Conservation (phyloP, 768 basidiomycete genomes). For the Russula earlei region DNA sequence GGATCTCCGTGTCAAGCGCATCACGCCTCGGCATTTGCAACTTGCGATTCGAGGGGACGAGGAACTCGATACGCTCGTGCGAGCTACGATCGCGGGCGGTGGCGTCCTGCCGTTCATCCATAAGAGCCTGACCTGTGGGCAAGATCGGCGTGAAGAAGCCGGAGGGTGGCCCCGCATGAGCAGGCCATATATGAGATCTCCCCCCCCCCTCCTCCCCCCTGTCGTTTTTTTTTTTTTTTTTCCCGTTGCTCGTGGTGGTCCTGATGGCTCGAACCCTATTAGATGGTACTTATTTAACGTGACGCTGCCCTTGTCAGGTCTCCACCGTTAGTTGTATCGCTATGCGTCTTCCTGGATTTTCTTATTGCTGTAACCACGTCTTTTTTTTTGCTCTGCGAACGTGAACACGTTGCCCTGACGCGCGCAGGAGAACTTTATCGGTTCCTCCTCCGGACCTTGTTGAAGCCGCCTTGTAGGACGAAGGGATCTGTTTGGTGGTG, state of each 20-base stretch:
- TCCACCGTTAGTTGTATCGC: not conserved
- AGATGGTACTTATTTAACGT: not conserved
- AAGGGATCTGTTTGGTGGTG: too few species aligned
- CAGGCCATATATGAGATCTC: too few species aligned
- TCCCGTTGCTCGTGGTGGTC: not conserved
- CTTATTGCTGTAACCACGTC: not conserved
- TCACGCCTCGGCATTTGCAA: slow-evolving; percentile 92
- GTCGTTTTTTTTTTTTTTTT: too few species aligned
- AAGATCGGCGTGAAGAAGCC: slow-evolving; percentile 33
- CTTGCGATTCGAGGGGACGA: slow-evolving; percentile 96
- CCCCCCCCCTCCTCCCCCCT: too few species aligned
- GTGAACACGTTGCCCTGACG: too few species aligned
- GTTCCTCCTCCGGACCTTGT: too few species aligned
- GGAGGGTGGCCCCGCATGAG: slow-evolving; percentile 8
- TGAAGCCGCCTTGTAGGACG: too few species aligned
- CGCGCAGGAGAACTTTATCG: too few species aligned
- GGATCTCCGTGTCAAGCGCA: slow-evolving; percentile 94
- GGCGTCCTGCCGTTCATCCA: slow-evolving; percentile 86
- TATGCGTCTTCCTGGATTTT: not conserved
- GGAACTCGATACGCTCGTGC: slow-evolving; percentile 91
- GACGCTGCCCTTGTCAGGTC: not conserved
- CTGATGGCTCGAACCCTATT: not conserved
- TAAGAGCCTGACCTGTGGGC: slow-evolving; percentile 58
- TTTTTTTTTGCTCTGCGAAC: not conserved
- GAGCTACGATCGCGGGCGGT: slow-evolving; percentile 88